Conservation (phyloP, 176 grass and related monocot genomes). For the Secale cereale region DNA sequence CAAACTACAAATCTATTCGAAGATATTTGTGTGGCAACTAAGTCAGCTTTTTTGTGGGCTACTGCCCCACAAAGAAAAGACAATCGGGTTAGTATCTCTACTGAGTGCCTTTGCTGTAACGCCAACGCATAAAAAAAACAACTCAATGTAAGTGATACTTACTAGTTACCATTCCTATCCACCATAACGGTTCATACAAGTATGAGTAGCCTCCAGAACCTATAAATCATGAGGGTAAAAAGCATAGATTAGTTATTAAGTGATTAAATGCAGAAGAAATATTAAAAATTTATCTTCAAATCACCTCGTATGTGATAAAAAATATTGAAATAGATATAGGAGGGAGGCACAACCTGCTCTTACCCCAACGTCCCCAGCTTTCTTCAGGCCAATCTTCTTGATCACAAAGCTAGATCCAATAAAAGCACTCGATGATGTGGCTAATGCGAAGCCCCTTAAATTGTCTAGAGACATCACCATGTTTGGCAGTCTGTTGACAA, state of each 20-base stretch:
- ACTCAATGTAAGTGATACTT: constrained; percentile 37
- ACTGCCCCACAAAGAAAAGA: neutral
- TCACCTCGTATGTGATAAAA: neutral
- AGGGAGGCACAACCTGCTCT: constrained; percentile 68
- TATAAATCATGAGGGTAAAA: constrained; percentile 11
- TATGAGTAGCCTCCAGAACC: constrained; percentile 82
- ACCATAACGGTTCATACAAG: constrained; percentile 78
- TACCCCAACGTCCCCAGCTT: constrained; percentile 53
- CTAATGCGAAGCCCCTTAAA: constrained; percentile 61
- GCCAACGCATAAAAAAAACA: neutral
- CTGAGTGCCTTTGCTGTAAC: neutral
- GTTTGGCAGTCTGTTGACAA: constrained; percentile 7
- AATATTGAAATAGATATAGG: constrained; percentile 6
- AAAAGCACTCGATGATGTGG: constrained; percentile 79
- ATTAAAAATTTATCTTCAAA: neutral
- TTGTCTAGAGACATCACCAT: constrained; percentile 69
- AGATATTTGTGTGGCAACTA: neutral
- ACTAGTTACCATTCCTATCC: constrained; percentile 90
- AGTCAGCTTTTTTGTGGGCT: neutral
- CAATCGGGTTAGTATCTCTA: neutral
- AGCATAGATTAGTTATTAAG: neutral
- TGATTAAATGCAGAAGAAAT: neutral
- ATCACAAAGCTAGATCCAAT: constrained; percentile 94
- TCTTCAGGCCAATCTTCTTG: constrained; percentile 86
- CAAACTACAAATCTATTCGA: neutral